Base-by-base conservation (phyloP, 179 eudicot species). In the Carnegiea gigantea region DNA sequence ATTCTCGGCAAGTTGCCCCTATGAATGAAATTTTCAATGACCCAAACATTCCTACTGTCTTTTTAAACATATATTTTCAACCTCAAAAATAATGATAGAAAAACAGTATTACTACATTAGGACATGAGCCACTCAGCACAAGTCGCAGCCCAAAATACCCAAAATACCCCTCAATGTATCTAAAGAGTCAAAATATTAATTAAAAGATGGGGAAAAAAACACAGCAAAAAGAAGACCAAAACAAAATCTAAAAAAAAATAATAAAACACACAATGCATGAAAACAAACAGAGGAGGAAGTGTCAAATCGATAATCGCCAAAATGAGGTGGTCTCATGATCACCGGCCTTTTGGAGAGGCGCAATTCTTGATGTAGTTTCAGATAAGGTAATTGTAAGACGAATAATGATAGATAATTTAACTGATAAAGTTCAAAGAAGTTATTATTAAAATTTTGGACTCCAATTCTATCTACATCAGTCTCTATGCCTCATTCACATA, bases 1-100 rank as follows among this genome's bases (percentile, higher is more conserved):
- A 83, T 83, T 80, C 83, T 74, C 30, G 30, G 44, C 26, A 26
- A 70, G 64, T 78, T 77, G 71, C 80, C 53, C 46, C n/a, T 59
- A 53, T 77, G 17, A 77, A 24, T 60, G 71, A 60, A 78, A 67
- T 38, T 30, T 64, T 78, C 74, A 78, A 59, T 57, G 7, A 14
- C 26, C 26, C 24, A 60, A 57, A 76, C 79, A 53, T 57, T 77
- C 79, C 49, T 18, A 20, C 17, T 6, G 21, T 20, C 30, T 33
- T 43, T 59, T 33, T 6, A 28, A 28, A 28, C 40, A 26, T 17
- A 26, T 17, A 54, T 65, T 57, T 36, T 59, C 70, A 77, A 57
- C 49, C 15, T 24, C 23, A 28, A 51, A 21, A 75, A 3, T 14
- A 51, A 62, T 21, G 6, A 62, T 62, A 62, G 6, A n/a, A 23